Conservation (phyloP, 2,329 filamentous ascomycete genomes). For the Corinectria fuckeliana region DNA sequence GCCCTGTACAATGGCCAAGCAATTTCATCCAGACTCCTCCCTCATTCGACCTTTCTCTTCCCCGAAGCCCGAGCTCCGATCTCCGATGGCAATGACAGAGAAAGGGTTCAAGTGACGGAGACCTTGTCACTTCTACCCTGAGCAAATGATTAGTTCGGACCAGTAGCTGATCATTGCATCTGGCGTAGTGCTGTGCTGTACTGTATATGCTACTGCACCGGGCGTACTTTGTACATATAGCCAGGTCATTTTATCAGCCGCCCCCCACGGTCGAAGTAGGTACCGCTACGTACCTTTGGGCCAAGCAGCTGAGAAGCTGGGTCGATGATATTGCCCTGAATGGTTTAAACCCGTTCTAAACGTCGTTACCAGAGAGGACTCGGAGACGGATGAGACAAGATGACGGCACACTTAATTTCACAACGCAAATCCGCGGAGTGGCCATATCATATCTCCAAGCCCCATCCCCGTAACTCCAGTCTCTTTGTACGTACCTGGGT, state of each 20-base stretch:
- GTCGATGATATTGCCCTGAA: slow-evolving; percentile 23
- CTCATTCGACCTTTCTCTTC: neutral
- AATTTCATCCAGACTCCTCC: neutral
- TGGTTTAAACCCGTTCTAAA: slow-evolving; percentile 16
- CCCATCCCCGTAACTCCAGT: neutral
- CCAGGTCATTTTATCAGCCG: slow-evolving; percentile 33
- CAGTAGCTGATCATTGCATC: slow-evolving; percentile 14
- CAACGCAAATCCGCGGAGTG: neutral
- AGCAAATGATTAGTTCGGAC: slow-evolving; percentile 17
- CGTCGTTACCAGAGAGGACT: neutral
- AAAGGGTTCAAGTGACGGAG: neutral
- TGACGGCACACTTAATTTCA: slow-evolving; percentile 10
- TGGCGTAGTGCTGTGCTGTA: slow-evolving; percentile 16
- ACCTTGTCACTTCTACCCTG: neutral
- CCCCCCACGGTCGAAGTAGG: slow-evolving; percentile 23
- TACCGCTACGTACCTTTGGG: slow-evolving; percentile 16
- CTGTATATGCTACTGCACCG: slow-evolving; percentile 22
- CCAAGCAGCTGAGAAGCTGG: too few species aligned
- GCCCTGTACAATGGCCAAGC: neutral
- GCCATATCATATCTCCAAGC: neutral
- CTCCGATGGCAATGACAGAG: neutral
- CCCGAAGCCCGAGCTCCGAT: slow-evolving; percentile 3
- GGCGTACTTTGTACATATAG: slow-evolving; percentile 15
- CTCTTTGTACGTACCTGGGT: neutral
- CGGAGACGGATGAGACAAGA: neutral